Percentiles rank a stretch among this genome's conserved stretches.
Conservation (phyloP, 1,284 basidiomycete genomes). For the Marasmius oreades region DNA sequence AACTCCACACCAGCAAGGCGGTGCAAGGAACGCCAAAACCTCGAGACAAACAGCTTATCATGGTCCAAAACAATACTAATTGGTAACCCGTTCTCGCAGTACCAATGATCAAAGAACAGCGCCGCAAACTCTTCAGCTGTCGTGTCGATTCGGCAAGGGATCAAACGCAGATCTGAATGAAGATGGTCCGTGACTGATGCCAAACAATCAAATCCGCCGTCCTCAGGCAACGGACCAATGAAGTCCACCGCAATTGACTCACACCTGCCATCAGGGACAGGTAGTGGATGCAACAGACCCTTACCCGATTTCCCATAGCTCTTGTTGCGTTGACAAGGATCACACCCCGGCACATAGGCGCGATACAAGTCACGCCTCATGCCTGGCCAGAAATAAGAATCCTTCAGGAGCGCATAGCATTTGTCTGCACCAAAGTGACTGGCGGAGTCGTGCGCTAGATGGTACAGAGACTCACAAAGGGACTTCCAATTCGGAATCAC, state of each 20-base stretch:
- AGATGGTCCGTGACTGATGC: constrained; percentile 38
- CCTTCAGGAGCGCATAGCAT: constrained; percentile 12
- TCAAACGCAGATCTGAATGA: constrained; percentile 31
- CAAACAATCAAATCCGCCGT: constrained; percentile 29
- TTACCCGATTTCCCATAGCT: neutral
- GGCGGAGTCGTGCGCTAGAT: constrained; percentile 17
- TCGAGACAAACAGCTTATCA: constrained; percentile 26
- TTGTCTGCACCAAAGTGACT: constrained; percentile 24
- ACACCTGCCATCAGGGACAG: constrained; percentile 23
- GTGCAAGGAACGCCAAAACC: constrained; percentile 17
- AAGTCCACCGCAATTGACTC: constrained; percentile 30
- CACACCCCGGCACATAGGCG: constrained; percentile 28
- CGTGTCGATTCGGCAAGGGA: constrained; percentile 21
- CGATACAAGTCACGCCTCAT: constrained; percentile 27
- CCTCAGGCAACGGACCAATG: constrained; percentile 27
- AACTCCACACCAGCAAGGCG: constrained; percentile 5
- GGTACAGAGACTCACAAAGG: constrained; percentile 21
- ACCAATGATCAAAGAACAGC: constrained; percentile 21
- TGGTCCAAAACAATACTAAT: constrained; percentile 23
- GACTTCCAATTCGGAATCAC: no score
- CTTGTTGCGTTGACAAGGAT: constrained; percentile 33
- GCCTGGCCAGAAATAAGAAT: no score
- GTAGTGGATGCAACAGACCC: constrained; percentile 29
- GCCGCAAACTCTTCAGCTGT: constrained; percentile 17
- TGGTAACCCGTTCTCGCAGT: constrained; percentile 30